A percentile compares a stretch with the other conserved stretches of the same genome.
phyloP scores from a whole-genome alignment of 2,329 filamentous ascomycete genomes.

The Microdochium nivale region DNA sequence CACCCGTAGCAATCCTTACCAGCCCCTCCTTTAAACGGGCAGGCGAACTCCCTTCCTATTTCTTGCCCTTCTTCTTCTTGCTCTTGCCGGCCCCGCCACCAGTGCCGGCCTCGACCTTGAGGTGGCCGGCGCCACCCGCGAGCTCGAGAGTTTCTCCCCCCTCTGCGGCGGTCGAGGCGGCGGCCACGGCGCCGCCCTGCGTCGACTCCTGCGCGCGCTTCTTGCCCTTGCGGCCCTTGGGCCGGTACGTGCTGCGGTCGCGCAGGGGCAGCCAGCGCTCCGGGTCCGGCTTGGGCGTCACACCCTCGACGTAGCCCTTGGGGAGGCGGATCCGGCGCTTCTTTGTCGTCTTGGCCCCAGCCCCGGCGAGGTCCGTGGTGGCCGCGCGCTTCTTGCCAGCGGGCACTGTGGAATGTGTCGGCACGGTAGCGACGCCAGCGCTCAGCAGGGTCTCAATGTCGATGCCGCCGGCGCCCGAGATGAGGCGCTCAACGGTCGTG shows the following conservation, averaged over 20 bases:
- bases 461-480: conserved; percentile 38
- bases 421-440: conserved; percentile 52
- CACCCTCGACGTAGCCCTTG: conserved; percentile 67
- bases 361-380: conserved; percentile 13
- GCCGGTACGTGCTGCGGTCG: conserved; percentile 80
- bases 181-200: conserved; percentile 74
- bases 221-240: conserved; percentile 88
- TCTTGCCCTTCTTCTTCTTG: conserved; percentile 40
- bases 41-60: conserved; percentile 2
- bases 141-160: conserved; percentile 62
- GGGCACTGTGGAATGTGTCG: conserved; percentile 25
- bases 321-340: conserved; percentile 49
- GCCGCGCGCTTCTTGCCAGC: conserved; percentile 33
- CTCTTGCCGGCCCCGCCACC: conserved; percentile 23
- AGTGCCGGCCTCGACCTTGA: conserved; percentile 56
- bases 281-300: conserved; percentile 73
- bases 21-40: not conserved
- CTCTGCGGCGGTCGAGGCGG: conserved; percentile 29
- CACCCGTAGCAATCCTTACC: too few relatives aligned
- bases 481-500: conserved; percentile 53
- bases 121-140: conserved; percentile 52
- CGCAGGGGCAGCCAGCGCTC: conserved; percentile 90
- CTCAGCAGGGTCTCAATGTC: conserved; percentile 54
- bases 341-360: conserved; percentile 28
- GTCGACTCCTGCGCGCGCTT: conserved; percentile 70